Base-by-base conservation (phyloP, 371 early-diverging fungal genomes). In the Choanephora cucurbitarum region DNA sequence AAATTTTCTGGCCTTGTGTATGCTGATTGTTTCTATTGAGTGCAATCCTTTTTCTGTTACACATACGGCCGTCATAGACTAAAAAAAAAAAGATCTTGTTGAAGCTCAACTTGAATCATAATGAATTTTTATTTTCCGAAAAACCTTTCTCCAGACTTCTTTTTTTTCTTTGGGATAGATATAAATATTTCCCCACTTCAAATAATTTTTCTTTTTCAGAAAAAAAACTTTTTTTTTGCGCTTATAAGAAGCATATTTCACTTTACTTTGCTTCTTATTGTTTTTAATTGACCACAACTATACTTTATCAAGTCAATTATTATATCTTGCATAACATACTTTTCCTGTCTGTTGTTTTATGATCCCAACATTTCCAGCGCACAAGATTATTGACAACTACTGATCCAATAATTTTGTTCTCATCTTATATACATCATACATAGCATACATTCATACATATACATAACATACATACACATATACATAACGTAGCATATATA, bases 51-150 rank as follows among this genome's bases (percentile, higher is more conserved):
- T 22, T 18, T 8, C 22, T 28, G 54, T 60, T 60, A 60, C 53
- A 54, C 60, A 49, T 28, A 49, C 11, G 37, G 48, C 55, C 55
- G 55, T 60, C 61, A 60, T 50, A 45, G 49, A 60, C 55, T 55
- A 60, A 54, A 28, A 28, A 28, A n/a, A 28, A 28, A 52, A 42
- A 33, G 22, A 11, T 60, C 47, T 48, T 41, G 43, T 48, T 60
- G 49, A 45, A 55, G 55, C 61, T 50, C 50, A 55, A 60, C 49
- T 60, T 60, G 61, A 60, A 55, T 60, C 61, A 55, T 60, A 60
- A 53, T 44, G 21, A 37, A 10, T 24, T 28, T 43, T 42, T 11
- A 18, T n/a, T 31, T 52, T 43, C 34, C 42, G 31, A 52, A 41
- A 23, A 18, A 31, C 31, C 17, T 42, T 15, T 21, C 33, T 49